Evolutionary conservation across 1,284 basidiomycete species (phyloP).

Genomic region (Psilocybe mexicana): DNA sequence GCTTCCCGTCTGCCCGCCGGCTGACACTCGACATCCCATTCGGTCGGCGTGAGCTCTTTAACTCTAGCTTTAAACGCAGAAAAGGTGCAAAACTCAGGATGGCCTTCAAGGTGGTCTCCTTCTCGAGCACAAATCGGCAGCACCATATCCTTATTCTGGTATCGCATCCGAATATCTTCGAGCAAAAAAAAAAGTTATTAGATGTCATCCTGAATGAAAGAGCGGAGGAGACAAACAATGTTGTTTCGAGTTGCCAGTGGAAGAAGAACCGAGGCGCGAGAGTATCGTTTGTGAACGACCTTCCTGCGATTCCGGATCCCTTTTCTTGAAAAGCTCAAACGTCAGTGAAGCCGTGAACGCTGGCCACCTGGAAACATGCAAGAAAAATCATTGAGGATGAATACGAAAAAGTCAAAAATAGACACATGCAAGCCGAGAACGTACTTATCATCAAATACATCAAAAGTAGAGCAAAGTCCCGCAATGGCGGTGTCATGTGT

Average conservation of each 20-base stretch:
- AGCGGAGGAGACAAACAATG: slow-evolving; percentile 20
- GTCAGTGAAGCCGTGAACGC: slow-evolving; percentile 73
- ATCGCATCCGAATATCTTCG: slow-evolving; percentile 73
- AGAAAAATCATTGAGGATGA: background rate
- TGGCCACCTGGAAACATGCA: slow-evolving; percentile 55
- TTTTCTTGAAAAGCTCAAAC: slow-evolving; percentile 68
- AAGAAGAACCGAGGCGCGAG: slow-evolving; percentile 27
- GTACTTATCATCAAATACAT: slow-evolving; percentile 75
- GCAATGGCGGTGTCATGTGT: slow-evolving; percentile 82
- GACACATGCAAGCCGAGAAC: slow-evolving; percentile 12
- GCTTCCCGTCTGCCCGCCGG: slow-evolving; percentile 24
- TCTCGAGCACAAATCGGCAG: slow-evolving; percentile 69
- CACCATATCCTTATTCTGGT: slow-evolving; percentile 68
- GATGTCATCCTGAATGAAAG: background rate
- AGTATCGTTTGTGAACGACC: slow-evolving; percentile 37
- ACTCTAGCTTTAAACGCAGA: slow-evolving; percentile 65
- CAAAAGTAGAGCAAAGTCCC: slow-evolving; percentile 66
- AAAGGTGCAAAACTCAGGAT: slow-evolving; percentile 78
- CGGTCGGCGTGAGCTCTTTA: slow-evolving; percentile 58
- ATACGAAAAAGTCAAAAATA: background rate
- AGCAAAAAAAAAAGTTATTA: slow-evolving; percentile 2
- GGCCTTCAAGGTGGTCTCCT: slow-evolving; percentile 70
- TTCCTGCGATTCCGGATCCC: slow-evolving; percentile 7
- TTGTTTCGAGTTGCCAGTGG: slow-evolving; percentile 16
- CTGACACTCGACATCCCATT: slow-evolving; percentile 67